These are phyloP conservation scores for Diaporthe batatas DNA, from an alignment of 2,329 filamentous ascomycete species.

Conservation along the genomic window DNA sequence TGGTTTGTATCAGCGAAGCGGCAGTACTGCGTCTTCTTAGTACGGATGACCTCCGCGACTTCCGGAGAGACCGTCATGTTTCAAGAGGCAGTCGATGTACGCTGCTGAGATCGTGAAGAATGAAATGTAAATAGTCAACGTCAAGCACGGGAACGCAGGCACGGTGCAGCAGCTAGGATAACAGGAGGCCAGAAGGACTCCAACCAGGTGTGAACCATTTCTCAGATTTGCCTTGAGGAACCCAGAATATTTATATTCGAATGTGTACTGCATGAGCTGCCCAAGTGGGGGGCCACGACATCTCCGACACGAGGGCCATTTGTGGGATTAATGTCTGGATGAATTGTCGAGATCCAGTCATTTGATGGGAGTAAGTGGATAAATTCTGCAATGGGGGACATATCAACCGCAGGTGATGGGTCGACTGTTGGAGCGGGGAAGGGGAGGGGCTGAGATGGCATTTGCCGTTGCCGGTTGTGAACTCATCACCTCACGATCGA, in stretches of 20 bases:
- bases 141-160: background rate
- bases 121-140: background rate
- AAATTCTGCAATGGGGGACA: background rate
- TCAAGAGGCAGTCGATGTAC: background rate
- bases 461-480: background rate
- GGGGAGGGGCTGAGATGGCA: background rate
- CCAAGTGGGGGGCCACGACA: background rate
- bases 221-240: too few relatives aligned
- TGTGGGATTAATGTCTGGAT: background rate
- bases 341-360: background rate
- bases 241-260: background rate
- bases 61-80: slow-evolving; percentile 43
- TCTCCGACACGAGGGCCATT: background rate
- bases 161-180: background rate
- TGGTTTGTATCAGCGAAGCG: slow-evolving; percentile 48
- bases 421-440: background rate
- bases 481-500: slow-evolving; percentile 4
- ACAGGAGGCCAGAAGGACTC: background rate
- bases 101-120: background rate
- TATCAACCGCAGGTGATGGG: slow-evolving; percentile 7
- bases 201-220: too few relatives aligned
- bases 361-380: background rate
- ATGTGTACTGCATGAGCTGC: background rate
- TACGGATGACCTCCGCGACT: slow-evolving; percentile 45
- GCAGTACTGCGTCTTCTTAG: slow-evolving; percentile 48